Evolutionary conservation across 2,329 filamentous ascomycete species (phyloP).

Genomic region (Sordariomycetes sp.): DNA sequence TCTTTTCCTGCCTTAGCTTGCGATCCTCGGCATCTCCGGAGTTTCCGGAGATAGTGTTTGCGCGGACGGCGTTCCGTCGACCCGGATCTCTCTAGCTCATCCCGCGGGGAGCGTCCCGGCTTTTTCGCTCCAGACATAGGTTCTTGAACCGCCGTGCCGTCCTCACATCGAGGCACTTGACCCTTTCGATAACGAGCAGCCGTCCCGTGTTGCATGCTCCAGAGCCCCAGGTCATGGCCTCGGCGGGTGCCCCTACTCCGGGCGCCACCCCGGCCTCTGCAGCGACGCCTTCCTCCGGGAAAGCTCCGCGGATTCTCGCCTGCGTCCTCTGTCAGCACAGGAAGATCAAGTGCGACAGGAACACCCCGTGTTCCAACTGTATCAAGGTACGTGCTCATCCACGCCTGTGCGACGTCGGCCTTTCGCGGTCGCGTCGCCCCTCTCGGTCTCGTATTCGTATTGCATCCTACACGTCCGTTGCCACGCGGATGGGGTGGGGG

Average conservation of each 20-base stretch:
- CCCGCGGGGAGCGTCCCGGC: neutral
- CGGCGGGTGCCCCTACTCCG: neutral
- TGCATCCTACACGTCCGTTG: neutral
- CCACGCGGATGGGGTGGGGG: too few relatives aligned
- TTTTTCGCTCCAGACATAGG: too few relatives aligned
- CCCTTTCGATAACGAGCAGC: neutral
- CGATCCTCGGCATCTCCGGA: neutral
- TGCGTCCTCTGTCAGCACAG: conserved; percentile 46
- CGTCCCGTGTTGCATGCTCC: too few relatives aligned
- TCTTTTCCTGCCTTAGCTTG: neutral
- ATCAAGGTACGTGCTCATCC: conserved; percentile 31
- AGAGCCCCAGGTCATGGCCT: neutral
- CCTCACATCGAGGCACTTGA: neutral
- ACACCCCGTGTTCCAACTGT: conserved; percentile 46
- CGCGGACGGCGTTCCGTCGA: neutral
- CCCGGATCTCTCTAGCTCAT: neutral
- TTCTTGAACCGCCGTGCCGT: neutral
- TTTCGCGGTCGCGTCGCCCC: neutral
- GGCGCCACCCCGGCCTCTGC: neutral
- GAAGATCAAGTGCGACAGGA: conserved; percentile 50
- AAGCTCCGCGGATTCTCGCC: conserved; percentile 32
- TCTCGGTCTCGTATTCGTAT: neutral
- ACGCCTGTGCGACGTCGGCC: too few relatives aligned
- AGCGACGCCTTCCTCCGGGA: conserved; percentile 12
- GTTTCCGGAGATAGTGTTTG: neutral